Evolutionary conservation across 2,329 filamentous ascomycete genomes (phyloP).

Genomic region (Trematosphaeria pertusa): DNA sequence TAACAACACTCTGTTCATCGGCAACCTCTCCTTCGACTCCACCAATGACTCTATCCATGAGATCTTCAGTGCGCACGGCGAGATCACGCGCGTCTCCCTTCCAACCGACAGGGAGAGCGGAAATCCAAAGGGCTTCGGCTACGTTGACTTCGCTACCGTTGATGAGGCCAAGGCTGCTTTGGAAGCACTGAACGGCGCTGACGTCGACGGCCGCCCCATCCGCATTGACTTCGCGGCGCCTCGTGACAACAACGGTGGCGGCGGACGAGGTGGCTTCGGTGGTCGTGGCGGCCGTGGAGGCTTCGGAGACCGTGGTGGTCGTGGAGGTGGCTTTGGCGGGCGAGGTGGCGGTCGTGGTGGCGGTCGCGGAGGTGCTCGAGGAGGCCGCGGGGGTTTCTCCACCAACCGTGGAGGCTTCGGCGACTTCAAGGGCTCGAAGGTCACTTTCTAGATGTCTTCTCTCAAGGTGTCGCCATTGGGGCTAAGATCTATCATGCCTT

Average conservation of each 20-base stretch:
- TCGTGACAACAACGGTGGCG: slow-evolving; percentile 65
- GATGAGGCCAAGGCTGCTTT: slow-evolving; percentile 83
- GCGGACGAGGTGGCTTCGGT: slow-evolving; percentile 61
- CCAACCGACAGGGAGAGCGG: slow-evolving; percentile 88
- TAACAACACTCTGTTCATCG: slow-evolving; percentile 87
- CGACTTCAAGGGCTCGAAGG: slow-evolving; percentile 81
- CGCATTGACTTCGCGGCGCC: slow-evolving; percentile 83
- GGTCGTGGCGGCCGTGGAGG: slow-evolving; percentile 61
- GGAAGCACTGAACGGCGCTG: slow-evolving; percentile 72
- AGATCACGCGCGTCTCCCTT: slow-evolving; percentile 80
- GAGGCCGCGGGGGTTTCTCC: slow-evolving; percentile 52
- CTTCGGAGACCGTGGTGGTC: slow-evolving; percentile 50
- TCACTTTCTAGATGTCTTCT: slow-evolving; percentile 64
- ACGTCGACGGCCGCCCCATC: slow-evolving; percentile 75
- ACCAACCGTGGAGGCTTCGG: slow-evolving; percentile 65
- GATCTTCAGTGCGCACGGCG: slow-evolving; percentile 75
- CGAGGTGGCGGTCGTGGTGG: slow-evolving; percentile 60
- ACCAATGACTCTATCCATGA: slow-evolving; percentile 77
- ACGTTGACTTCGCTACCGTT: slow-evolving; percentile 81
- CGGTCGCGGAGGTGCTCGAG: slow-evolving; percentile 48
- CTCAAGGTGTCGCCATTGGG: slow-evolving; percentile 3
- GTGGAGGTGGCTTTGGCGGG: slow-evolving; percentile 59
- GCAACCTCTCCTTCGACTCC: slow-evolving; percentile 86
- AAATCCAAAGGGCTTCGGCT: slow-evolving; percentile 89
- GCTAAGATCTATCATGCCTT: slow-evolving; percentile 25